Evolutionary conservation across 352 stramenopile genomes (phyloP).

Genomic region (Phytophthora tubulina): DNA sequence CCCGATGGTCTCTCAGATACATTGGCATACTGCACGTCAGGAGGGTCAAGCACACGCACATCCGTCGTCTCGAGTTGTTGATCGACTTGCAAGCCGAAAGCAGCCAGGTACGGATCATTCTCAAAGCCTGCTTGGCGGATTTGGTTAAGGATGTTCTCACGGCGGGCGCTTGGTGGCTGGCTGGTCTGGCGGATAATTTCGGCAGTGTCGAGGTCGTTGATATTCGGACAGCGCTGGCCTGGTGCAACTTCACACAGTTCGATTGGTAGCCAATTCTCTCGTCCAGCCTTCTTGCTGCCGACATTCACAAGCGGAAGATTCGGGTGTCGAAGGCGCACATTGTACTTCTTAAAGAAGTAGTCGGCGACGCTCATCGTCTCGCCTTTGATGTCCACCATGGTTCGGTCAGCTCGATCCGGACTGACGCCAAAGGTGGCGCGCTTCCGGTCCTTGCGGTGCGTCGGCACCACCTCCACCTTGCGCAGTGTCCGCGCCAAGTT

Average conservation of each 20-base stretch:
- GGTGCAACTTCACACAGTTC: constrained; percentile 79
- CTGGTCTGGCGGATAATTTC: constrained; percentile 82
- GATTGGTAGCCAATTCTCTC: constrained; percentile 76
- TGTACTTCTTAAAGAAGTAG: constrained; percentile 70
- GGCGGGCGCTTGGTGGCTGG: constrained; percentile 48
- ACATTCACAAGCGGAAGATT: constrained; percentile 79
- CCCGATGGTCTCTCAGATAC: constrained; percentile 67
- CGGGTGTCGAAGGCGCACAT: constrained; percentile 57
- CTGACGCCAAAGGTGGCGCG: constrained; percentile 62
- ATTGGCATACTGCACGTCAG: constrained; percentile 66
- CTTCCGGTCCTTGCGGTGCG: constrained; percentile 65
- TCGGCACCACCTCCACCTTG: constrained; percentile 61
- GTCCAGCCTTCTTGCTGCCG: constrained; percentile 51
- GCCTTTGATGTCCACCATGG: constrained; percentile 67
- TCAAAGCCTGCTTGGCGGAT: constrained; percentile 70
- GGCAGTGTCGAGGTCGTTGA: constrained; percentile 82
- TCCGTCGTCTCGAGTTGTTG: constrained; percentile 57
- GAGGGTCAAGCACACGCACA: constrained; percentile 56
- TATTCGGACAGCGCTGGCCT: constrained; percentile 72
- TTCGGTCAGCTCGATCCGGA: constrained; percentile 42
- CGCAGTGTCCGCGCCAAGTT: constrained; percentile 45
- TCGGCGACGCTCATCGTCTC: constrained; percentile 53
- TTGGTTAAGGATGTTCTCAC: constrained; percentile 60
- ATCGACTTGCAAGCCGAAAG: constrained; percentile 68
- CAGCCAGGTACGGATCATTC: constrained; percentile 67